Base-by-base conservation (phyloP, 495 filamentous ascomycete genomes). In the Hapsidospora chrysogenum region DNA sequence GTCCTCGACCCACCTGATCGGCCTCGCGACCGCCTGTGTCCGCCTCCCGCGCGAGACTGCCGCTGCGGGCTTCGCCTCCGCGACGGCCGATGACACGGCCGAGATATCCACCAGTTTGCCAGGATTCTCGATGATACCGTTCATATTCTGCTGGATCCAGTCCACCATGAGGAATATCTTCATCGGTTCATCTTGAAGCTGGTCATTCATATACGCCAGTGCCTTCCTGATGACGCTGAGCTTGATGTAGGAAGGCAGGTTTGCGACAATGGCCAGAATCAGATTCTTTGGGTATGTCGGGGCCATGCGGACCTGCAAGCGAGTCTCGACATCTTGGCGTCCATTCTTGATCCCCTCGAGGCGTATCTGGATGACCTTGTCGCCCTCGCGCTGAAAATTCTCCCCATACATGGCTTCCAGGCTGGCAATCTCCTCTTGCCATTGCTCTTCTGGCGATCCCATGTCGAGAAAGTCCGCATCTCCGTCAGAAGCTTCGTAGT, bases 181-280 rank as follows among this genome's bases (percentile, higher is more conserved):
- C 76, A 92, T 89, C 33, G 79, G 76, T 42, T 86, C 78, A 17
- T 86, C 92, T 11, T 74, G 50, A 27, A 92, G 63, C 29, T 69
- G 69, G 20, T 71, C 63, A 33, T 64, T 54, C 1, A 85, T 76
- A 52, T 81, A 70, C 11, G 68, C 57, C 3, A 93, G 63, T 2
- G 72, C 72, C 53, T 78, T 78, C 41, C 84, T 78, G 48, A 87
- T 80, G 11, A 92, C 74, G 46, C 85, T 93, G 3, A 97, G 64
- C 29, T 83, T 78, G 41, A 96, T 92, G 45, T 96, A 92, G 6
- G 87, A 78, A 4, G 89, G 89, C n/a, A 97, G 63, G 3, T 54
- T 56, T 22, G 76, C 58, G 17, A 66, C 55, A 19, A 94, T 57
- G 1, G 74, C 69, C 23, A 96, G 61, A 9, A 86, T 60, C n/a